Evolutionary conservation across 352 stramenopile species (phyloP), one percentile per base, ranked within the genome.

Genomic region (Discostella stelligera): DNA sequence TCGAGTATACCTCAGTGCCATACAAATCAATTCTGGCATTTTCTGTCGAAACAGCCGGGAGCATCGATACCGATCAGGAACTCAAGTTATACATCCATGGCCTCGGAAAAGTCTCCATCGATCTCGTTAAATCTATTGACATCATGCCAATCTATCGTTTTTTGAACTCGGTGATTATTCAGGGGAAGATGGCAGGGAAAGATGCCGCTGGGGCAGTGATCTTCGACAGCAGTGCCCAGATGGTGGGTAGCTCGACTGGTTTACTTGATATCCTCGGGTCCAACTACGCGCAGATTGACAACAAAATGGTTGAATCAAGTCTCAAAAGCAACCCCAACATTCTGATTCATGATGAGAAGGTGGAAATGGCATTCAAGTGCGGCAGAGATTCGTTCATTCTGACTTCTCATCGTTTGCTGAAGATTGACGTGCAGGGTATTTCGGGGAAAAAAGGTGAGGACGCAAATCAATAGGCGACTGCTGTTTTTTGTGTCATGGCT

Each of bases 391-490:
- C 71, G 11, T 74, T 86, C 23, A 16, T 87, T 11, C 54, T 87
- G 3, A 89, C 77, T 5, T 71, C 67, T 7, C 46, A 73, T 21
- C 66, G 83, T 4, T 23, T 89, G 0, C n/a, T 89, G 6, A 68
- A 79, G 46, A 83, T 88, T 70, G 77, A 89, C 73, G 83, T 86
- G 3, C 74, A 88, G 37, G 83, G 83, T 6, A 21, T 86, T 8
- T 72, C 67, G 18, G 83, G 80, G 7, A 84, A 83, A 25, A 61
- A 61, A 20, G 52, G 52, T 41, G 52, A 39, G 52, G 37, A 14
- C 37, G 13, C 4, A 14, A 44, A 44, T 14, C 4, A 27, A 3
- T 37, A 6, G 27, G 5, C 27, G 27, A 32, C 2, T 32, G 27
- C 27, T n/a, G 50, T 58, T 30, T 27, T 58, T 58, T 14, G 4